Base-by-base conservation (phyloP, 2,329 filamentous ascomycete genomes). In the Plenodomus tracheiphilus region DNA sequence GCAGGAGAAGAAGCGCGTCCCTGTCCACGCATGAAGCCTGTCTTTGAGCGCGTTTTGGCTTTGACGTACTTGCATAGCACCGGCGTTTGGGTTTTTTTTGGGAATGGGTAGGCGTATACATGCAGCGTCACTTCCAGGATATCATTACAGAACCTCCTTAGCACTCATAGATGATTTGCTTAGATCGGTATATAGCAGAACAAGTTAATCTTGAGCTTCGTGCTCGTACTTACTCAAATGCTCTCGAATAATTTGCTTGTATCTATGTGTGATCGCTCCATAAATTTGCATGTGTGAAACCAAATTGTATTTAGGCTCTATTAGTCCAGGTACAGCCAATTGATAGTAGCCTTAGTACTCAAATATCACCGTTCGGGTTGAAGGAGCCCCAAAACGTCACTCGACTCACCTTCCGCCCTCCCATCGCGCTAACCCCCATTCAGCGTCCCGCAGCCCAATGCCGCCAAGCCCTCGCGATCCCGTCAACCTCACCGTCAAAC, bases 1-100 rank as follows among this genome's bases (percentile, higher is more conserved):
- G 17, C 69, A 75, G 3, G 49, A 53, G 25, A 37, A 53, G n/a
- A 46, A 61, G 43, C 57, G 51, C 8, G 25, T 54, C 10, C 48
- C 51, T 17, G 34, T 54, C n/a, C 44, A 58, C 16, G 62, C 58
- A 40, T 65, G 34, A 53, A 17, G 15, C 28, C 43, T 19, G 17
- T 19, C 41, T 17, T 22, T 15, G 2, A 34, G 10, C 13, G 17
- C 30, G 39, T 34, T 34, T 8, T 43, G 15, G 15, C 43, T 30
- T 16, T 39, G 17, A 3, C 20, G 7, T 32, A 43, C 34, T 47
- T 43, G 61, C 59, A 64, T 62, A 58, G 61, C 55, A 55, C 13
- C 39, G 59, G 61, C 55, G 61, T 61, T 49, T n/a, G 17, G 43
- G 49, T 18, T n/a, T n/a, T n/a, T n/a, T n/a, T 8, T 32, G 28